A percentile compares a stretch with the other conserved stretches of the same genome.
Conservation (phyloP, 768 basidiomycete genomes). For the Suillus hirtellus region DNA sequence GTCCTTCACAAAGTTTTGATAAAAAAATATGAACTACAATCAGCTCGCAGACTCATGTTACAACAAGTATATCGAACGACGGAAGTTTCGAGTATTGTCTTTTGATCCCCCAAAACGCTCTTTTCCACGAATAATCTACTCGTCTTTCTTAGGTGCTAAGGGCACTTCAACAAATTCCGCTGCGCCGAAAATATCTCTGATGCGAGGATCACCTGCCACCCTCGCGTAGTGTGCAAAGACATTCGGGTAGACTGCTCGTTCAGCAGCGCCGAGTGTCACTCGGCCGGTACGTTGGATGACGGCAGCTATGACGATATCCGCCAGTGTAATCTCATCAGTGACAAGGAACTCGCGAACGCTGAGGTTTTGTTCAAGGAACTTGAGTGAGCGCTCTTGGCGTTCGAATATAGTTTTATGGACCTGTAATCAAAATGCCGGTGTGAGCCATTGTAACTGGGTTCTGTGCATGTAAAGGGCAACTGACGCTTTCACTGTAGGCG, state of each 20-base stretch:
- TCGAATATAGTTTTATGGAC: constrained; percentile 17
- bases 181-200: constrained; percentile 24
- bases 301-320: constrained; percentile 27
- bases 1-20: background rate
- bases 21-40: background rate
- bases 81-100: background rate
- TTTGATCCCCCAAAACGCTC: background rate
- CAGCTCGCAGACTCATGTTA: background rate
- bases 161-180: constrained; percentile 23
- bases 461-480: background rate
- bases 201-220: constrained; percentile 20
- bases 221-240: constrained; percentile 28
- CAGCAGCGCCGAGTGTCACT: constrained; percentile 27
- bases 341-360: constrained; percentile 25
- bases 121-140: background rate
- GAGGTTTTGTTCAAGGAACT: constrained; percentile 28
- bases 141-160: constrained; percentile 14
- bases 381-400: constrained; percentile 27
- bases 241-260: constrained; percentile 28
- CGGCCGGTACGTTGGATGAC: constrained; percentile 25
- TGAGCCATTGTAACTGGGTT: background rate
- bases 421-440: constrained; percentile 11
- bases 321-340: constrained; percentile 28
- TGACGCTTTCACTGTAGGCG: constrained; percentile 27
- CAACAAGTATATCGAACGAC: background rate